Conservation (phyloP, 805 yeast genomes). For the Yamadazyma sp. region DNA sequence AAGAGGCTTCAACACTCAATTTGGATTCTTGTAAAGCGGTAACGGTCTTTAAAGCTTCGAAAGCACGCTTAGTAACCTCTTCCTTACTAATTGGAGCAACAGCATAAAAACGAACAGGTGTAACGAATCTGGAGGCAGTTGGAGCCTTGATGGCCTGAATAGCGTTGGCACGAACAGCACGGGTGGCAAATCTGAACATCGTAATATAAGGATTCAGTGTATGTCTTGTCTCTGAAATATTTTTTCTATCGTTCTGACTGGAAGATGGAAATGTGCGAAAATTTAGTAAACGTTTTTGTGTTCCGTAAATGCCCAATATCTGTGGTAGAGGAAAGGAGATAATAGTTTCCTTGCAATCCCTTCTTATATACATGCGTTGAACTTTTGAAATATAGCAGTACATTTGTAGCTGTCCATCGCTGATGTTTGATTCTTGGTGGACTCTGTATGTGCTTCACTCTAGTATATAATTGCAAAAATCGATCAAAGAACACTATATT, state of each 20-base stretch:
- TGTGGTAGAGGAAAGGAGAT: no score
- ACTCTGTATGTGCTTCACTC: no score
- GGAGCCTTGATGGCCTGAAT: constrained; percentile 21
- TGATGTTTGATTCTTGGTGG: no score
- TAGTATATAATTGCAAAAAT: no score
- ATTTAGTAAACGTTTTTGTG: constrained; percentile 2
- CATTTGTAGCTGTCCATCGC: no score
- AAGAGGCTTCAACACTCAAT: constrained; percentile 48
- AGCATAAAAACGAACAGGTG: constrained; percentile 53
- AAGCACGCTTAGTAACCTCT: constrained; percentile 79
- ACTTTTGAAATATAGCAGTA: no score
- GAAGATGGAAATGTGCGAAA: constrained; percentile 9
- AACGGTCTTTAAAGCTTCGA: constrained; percentile 68
- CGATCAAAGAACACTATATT: no score
- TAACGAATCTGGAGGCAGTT: constrained; percentile 26
- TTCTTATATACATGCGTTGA: no score
- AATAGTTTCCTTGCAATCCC: no score
- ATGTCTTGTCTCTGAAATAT: no score
- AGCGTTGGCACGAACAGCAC: constrained; percentile 29
- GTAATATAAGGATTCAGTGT: no score
- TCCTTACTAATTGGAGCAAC: constrained; percentile 67
- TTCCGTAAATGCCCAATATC: no score
- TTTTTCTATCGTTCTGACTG: constrained; percentile 9
- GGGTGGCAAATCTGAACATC: constrained; percentile 57
- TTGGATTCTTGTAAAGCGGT: constrained; percentile 47